Percentiles rank a stretch among this genome's conserved stretches.
Evolutionary conservation across 805 yeast genomes (phyloP).

Genomic region (Kuraishia ogatae): DNA sequence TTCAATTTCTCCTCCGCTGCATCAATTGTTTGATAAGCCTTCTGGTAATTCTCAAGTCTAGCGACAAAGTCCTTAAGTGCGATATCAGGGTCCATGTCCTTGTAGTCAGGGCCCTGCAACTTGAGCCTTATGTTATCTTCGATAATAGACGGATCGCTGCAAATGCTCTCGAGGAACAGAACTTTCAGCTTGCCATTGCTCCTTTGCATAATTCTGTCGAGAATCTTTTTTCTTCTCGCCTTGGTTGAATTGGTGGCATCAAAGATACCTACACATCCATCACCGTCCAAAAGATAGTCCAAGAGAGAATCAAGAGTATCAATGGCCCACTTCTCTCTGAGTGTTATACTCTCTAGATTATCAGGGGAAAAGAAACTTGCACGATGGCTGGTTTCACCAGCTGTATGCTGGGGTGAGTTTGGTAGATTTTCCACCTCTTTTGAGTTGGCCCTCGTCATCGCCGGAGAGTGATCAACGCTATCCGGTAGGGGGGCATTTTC

Average conservation of each 20-base stretch:
- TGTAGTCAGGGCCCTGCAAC: constrained; percentile 78
- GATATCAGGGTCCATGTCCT: constrained; percentile 68
- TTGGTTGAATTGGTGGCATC: constrained; percentile 79
- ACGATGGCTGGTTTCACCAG: constrained; percentile 36
- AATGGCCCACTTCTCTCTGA: constrained; percentile 94
- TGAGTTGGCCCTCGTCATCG: constrained; percentile 11
- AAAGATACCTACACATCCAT: constrained; percentile 88
- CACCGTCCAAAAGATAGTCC: constrained; percentile 70
- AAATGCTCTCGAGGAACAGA: constrained; percentile 76
- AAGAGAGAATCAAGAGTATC: constrained; percentile 74
- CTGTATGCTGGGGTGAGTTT: background rate
- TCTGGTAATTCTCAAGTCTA: constrained; percentile 74
- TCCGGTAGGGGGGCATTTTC: constrained; percentile 57
- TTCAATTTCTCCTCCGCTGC: constrained; percentile 57
- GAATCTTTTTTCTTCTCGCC: constrained; percentile 49
- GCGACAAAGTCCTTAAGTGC: constrained; percentile 80
- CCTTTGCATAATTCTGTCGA: constrained; percentile 46
- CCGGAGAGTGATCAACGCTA: constrained; percentile 9
- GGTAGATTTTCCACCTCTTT: background rate
- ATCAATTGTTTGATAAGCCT: constrained; percentile 85
- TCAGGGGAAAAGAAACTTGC: constrained; percentile 85
- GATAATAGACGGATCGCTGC: constrained; percentile 70
- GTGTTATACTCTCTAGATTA: constrained; percentile 49
- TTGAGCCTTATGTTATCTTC: constrained; percentile 81
- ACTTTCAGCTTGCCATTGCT: constrained; percentile 63